Conservation (phyloP, 768 basidiomycete species). For the Xanthoconium stramineum region DNA sequence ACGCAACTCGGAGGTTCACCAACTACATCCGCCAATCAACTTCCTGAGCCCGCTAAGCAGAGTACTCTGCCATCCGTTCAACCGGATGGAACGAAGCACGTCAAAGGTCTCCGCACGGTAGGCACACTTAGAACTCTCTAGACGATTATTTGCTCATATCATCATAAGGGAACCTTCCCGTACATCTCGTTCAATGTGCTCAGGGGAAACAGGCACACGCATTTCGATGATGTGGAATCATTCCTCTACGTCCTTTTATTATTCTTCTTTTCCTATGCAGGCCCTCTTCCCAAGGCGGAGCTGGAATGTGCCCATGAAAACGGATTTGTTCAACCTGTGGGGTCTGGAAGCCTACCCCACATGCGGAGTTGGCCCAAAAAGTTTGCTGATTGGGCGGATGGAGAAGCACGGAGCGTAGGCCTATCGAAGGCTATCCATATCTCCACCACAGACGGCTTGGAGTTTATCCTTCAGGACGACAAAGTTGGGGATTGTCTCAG, state of each 20-base stretch:
- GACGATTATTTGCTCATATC: too few species aligned
- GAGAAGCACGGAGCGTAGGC: neutral
- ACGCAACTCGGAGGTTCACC: neutral
- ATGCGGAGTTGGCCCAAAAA: constrained; percentile 5
- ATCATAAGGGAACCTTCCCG: neutral
- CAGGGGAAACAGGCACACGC: neutral
- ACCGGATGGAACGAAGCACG: neutral
- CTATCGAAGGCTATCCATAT: neutral
- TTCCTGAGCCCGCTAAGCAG: neutral
- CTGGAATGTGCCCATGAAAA: neutral
- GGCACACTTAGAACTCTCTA: neutral
- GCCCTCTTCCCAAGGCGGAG: neutral
- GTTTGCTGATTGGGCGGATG: neutral
- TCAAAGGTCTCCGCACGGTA: neutral
- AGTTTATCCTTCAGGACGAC: too few species aligned
- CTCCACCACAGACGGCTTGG: too few species aligned
- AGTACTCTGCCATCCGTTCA: neutral
- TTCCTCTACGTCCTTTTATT: constrained; percentile 4
- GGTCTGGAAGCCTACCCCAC: constrained; percentile 3
- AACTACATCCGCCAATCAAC: neutral
- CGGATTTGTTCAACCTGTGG: constrained; percentile 4
- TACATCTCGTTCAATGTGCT: neutral
- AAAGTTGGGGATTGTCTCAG: neutral
- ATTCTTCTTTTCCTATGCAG: constrained; percentile 3
- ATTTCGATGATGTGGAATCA: constrained; percentile 9